Percentiles rank a stretch among this genome's conserved stretches.
phyloP scores from a whole-genome alignment of 2,329 filamentous ascomycete genomes.

The Apiospora koreana region DNA sequence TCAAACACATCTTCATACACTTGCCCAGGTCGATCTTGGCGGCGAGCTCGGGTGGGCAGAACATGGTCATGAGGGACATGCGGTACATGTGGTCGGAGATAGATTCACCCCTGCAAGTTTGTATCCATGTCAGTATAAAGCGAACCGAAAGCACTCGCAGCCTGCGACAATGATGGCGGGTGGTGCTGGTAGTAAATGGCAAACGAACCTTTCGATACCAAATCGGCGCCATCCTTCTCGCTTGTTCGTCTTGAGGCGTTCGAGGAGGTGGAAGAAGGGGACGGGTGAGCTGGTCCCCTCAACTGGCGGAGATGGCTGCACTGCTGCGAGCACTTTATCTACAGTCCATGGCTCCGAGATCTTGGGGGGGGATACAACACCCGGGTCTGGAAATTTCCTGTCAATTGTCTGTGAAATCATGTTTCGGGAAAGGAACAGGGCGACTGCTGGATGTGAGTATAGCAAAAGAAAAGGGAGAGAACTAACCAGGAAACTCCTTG shows the following conservation, averaged over 20 bases:
- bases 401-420: slow-evolving; percentile 1
- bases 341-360: slow-evolving; percentile 55
- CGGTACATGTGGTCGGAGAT: slow-evolving; percentile 99
- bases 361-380: slow-evolving; percentile 36
- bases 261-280: slow-evolving; percentile 91
- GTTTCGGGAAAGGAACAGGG: background rate
- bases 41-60: slow-evolving; percentile 76
- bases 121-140: background rate
- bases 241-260: slow-evolving; percentile 93
- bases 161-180: background rate
- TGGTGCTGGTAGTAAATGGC: too few relatives aligned
- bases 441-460: background rate
- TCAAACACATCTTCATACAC: slow-evolving; percentile 92
- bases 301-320: slow-evolving; percentile 58
- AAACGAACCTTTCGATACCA: slow-evolving; percentile 61
- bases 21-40: slow-evolving; percentile 72
- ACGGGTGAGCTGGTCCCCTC: slow-evolving; percentile 72
- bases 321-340: slow-evolving; percentile 63
- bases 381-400: slow-evolving; percentile 29
- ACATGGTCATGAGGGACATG: slow-evolving; percentile 95
- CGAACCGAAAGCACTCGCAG: background rate
- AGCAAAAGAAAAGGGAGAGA: background rate
- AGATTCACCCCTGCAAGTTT: slow-evolving; percentile 69
- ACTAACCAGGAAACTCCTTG: slow-evolving; percentile 12
- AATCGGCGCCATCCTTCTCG: slow-evolving; percentile 95